Evolutionary conservation across 257 asterid genomes (phyloP).

Genomic region (Solanum medicagineum): DNA sequence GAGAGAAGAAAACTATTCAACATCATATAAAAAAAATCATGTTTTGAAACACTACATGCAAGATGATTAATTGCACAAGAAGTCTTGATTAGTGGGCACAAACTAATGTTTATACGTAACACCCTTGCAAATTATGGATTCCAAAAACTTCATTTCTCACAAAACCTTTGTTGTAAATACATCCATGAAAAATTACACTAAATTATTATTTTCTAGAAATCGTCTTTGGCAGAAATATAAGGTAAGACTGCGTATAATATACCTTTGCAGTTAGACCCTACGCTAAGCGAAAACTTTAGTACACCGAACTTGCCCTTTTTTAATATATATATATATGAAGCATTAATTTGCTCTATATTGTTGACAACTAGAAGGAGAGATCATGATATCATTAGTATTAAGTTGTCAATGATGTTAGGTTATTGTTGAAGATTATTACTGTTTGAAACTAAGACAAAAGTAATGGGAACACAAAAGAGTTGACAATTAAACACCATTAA

Average conservation of each 20-base stretch:
- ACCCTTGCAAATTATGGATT: not conserved
- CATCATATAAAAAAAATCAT: no score
- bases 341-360: not conserved
- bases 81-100: not conserved
- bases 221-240: no score
- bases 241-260: no score
- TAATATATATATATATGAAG: not conserved
- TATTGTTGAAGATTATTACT: not conserved
- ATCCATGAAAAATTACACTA: not conserved
- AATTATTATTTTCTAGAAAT: not conserved
- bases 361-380: not conserved
- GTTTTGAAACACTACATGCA: not conserved
- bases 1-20: no score
- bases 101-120: not conserved
- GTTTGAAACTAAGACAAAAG: not conserved
- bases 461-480: not conserved
- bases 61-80: not conserved
- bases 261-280: rapidly evolving
- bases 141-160: not conserved
- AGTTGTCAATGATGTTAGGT: constrained; percentile 1
- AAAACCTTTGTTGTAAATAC: not conserved
- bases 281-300: no score
- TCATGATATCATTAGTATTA: not conserved
- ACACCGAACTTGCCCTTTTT: no score
- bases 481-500: not conserved